Evolutionary conservation across 1,284 basidiomycete genomes (phyloP), one percentile per base, ranked within the genome.

Genomic region (Leccinum griseonigrum): DNA sequence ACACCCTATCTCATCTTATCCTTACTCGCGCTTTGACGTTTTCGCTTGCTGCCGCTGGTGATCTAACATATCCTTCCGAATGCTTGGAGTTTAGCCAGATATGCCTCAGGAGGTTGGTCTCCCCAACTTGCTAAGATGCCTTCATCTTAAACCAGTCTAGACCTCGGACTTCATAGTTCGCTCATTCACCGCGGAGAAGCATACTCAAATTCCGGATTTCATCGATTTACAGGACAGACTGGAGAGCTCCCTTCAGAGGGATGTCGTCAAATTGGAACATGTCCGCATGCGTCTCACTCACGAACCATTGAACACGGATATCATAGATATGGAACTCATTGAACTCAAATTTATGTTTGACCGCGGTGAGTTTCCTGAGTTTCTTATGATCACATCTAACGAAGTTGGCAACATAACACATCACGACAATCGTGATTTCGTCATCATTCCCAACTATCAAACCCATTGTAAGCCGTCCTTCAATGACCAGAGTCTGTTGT

Each of bases 181-280:
- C 57, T 90, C 91, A 9, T 92, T 94, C 74, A 83, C 79, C 13
- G 73, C 78, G 13, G 90, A 94, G 74, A 92, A 90, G 73, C 92
- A 92, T 70, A 88, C 89, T 16, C 91, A 94, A 86, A 88, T 95
- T 59, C 86, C 89, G 16, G 90, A 93, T 68, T 93, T 95, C 70
- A 85, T 91, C 60, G 74, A 77, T 8, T 93, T 95, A 63, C 88
- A 93, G 71, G 86, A 90, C 58, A 81, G 84, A 50, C 76, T 95
- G 16, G 88, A 92, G 63, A 89, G 87, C 69, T 95, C 93, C 1
- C 78, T 95, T 11, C 88, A 94, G 69, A 82, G 91, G 29, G 90
- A 92, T 63, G 79, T 91, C 16, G 82, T 90, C 63, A 88, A 90
- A 70, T 77, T 94, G 66, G 92, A 95, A 69, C 86, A 92, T 69